These are phyloP conservation scores for Pinus tabuliformis DNA, from an alignment of 75 land plant species.

Conservation along the genomic window DNA sequence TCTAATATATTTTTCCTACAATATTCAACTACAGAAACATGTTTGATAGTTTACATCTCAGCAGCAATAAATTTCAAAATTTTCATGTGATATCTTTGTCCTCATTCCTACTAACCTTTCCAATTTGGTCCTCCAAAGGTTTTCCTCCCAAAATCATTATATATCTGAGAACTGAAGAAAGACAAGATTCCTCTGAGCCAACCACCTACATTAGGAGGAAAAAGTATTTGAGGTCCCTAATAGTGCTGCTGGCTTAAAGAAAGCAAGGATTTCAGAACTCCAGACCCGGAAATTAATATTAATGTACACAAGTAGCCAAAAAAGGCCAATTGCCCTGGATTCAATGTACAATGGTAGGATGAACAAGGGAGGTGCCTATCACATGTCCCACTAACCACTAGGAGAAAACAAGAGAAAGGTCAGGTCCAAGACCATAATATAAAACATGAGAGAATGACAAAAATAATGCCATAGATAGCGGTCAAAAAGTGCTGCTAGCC, in stretches of 20 bases:
- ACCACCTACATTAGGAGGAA: not conserved
- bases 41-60: not conserved
- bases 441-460: no score
- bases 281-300: not conserved
- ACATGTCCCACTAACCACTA: no score
- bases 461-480: no score
- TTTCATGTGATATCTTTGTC: not conserved
- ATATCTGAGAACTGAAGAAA: not conserved
- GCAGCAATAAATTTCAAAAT: not conserved
- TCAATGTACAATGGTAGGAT: no score
- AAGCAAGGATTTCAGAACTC: conserved; percentile 1
- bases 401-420: no score
- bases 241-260: not conserved
- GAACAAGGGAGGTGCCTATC: no score
- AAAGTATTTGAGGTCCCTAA: not conserved
- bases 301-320: no score
- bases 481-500: no score
- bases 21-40: not conserved
- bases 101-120: not conserved
- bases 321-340: no score
- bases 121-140: not conserved
- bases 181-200: not conserved
- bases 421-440: no score
- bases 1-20: conserved; percentile 1
- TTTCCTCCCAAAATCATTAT: not conserved